Percentiles rank a stretch among this genome's conserved stretches.
Conservation (phyloP, 164 flowering plant species). For the Aristolochia fimbriata region DNA sequence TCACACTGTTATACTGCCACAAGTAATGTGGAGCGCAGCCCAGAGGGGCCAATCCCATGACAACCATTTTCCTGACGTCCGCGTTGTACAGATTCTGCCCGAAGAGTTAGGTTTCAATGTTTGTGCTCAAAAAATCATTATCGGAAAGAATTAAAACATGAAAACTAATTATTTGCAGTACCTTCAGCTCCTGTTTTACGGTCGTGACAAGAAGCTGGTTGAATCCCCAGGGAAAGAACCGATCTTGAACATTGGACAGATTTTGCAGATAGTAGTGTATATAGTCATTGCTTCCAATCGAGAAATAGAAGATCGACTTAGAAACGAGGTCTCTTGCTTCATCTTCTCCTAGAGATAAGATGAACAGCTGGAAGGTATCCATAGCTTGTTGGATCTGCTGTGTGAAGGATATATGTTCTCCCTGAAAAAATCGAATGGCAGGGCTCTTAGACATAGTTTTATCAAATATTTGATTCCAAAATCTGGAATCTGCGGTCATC, state of each 20-base stretch:
- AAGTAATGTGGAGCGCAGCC: conserved; percentile 91
- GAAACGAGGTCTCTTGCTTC: conserved; percentile 46
- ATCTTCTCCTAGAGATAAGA: conserved; percentile 53
- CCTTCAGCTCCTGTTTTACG: conserved; percentile 64
- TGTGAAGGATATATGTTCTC: too few species aligned
- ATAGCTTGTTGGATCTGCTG: conserved; percentile 32
- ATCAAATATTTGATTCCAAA: neutral
- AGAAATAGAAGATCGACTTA: conserved; percentile 59
- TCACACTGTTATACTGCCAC: conserved; percentile 42
- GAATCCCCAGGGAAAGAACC: conserved; percentile 75
- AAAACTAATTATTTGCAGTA: conserved; percentile 3
- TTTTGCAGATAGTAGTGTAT: conserved; percentile 81
- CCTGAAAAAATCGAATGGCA: conserved; percentile 18
- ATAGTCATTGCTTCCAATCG: conserved; percentile 73
- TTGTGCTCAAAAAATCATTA: neutral
- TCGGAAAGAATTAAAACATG: neutral
- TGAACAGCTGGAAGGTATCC: conserved; percentile 66
- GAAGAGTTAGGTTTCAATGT: neutral
- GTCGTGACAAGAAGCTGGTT: conserved; percentile 51
- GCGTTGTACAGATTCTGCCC: conserved; percentile 60
- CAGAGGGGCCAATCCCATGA: conserved; percentile 80
- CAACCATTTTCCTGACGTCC: conserved; percentile 52
- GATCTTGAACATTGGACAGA: conserved; percentile 54
- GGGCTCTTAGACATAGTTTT: conserved; percentile 18
- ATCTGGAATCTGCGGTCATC: neutral